Evolutionary conservation across 2,329 filamentous ascomycete genomes (phyloP).

Genomic region (Aspergillus sp.): DNA sequence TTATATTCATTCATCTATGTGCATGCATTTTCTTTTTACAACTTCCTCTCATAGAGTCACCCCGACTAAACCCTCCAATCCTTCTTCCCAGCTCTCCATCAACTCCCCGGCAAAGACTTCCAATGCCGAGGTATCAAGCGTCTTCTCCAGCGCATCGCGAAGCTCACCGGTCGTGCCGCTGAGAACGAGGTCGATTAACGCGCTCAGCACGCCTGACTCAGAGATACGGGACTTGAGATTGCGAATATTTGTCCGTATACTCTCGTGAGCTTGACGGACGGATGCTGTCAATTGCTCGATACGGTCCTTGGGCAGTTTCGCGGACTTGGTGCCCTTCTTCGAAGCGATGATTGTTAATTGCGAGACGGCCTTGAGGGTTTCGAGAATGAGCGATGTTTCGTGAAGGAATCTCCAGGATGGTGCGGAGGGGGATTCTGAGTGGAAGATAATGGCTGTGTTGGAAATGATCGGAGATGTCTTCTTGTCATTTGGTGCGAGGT

Average conservation of each 20-base stretch:
- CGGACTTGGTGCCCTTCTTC: conserved; percentile 26
- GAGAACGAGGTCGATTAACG: conserved; percentile 34
- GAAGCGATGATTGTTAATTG: conserved; percentile 25
- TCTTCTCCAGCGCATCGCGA: conserved; percentile 25
- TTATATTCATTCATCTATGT: neutral
- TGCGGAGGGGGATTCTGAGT: conserved; percentile 17
- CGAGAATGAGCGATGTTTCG: conserved; percentile 30
- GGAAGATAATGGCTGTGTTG: conserved; percentile 19
- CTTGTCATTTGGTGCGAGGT: conserved; percentile 14
- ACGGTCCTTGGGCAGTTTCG: conserved; percentile 27
- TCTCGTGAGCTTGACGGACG: conserved; percentile 24
- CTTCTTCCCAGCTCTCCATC: conserved; percentile 44
- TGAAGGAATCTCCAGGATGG: conserved; percentile 40
- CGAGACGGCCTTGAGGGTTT: conserved; percentile 35
- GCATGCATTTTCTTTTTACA: neutral
- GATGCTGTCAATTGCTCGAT: conserved; percentile 23
- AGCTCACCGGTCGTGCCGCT: conserved; percentile 22
- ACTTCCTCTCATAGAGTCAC: conserved; percentile 20
- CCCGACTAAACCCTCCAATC: conserved; percentile 33
- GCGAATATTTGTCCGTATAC: conserved; percentile 29
- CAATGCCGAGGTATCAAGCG: conserved; percentile 31
- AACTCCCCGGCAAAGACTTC: conserved; percentile 39
- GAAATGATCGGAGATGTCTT: conserved; percentile 16
- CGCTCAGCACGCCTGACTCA: conserved; percentile 36
- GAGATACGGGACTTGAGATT: conserved; percentile 32